Percentiles rank a stretch among this genome's conserved stretches.
Conservation (phyloP, 805 yeast genomes). For the Wickerhamomyces rabaulensis region DNA sequence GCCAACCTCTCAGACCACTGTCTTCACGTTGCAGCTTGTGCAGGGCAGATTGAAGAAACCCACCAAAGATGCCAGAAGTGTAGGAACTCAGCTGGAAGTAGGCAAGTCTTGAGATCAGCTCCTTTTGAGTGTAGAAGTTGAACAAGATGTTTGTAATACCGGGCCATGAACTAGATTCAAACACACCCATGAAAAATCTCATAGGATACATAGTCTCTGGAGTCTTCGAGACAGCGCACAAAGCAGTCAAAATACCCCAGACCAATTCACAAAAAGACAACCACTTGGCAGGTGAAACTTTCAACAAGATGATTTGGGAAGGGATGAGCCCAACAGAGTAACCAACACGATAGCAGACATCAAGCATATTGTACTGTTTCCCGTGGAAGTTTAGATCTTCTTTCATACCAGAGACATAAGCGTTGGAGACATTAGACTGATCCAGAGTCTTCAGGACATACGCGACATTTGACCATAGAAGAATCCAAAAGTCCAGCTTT, state of each 20-base stretch:
- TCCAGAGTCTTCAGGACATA: conserved; percentile 41
- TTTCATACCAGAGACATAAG: conserved; percentile 1
- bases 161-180: conserved; percentile 63
- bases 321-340: conserved; percentile 46
- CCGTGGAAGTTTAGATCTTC: background rate
- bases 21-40: conserved; percentile 3
- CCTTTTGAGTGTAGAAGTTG: conserved; percentile 1
- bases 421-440: conserved; percentile 40
- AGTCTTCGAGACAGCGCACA: background rate
- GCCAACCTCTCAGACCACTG: conserved; percentile 7
- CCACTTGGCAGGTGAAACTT: conserved; percentile 3
- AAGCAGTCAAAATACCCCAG: conserved; percentile 1
- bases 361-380: background rate
- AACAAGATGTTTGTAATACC: conserved; percentile 45
- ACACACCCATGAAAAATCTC: conserved; percentile 59
- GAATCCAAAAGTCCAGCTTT: conserved; percentile 1
- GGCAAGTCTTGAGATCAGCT: conserved; percentile 13
- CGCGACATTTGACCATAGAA: conserved; percentile 6
- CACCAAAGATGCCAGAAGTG: conserved; percentile 17
- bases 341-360: conserved; percentile 55
- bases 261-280: background rate
- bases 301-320: background rate
- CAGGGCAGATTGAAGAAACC: conserved; percentile 38
- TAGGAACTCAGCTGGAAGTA: conserved; percentile 9
- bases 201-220: conserved; percentile 34